Conservation (phyloP, 2,329 filamentous ascomycete genomes). For the Claviceps sorghi region DNA sequence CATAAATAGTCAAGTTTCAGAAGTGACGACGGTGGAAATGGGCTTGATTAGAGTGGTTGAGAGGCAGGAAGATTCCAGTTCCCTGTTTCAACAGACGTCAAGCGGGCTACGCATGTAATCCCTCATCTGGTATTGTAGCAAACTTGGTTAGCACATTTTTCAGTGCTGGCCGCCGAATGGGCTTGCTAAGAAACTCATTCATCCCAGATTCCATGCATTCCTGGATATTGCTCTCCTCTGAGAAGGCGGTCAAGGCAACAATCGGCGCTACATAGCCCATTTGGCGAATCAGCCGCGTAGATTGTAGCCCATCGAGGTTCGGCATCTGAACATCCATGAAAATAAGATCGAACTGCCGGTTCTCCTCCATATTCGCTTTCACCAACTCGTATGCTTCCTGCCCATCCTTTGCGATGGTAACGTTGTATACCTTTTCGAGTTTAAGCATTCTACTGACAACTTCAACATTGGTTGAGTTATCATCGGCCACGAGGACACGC, state of each 20-base stretch:
- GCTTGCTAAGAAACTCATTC: slow-evolving; percentile 71
- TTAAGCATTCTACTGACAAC: slow-evolving; percentile 51
- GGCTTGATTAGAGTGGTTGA: no score
- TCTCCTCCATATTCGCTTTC: slow-evolving; percentile 62
- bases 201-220: slow-evolving; percentile 82
- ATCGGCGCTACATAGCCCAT: slow-evolving; percentile 82
- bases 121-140: slow-evolving; percentile 63
- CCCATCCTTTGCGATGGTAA: slow-evolving; percentile 73
- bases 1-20: not conserved
- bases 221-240: slow-evolving; percentile 77
- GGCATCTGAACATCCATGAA: slow-evolving; percentile 98
- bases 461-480: slow-evolving; percentile 44
- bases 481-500: slow-evolving; percentile 72
- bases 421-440: slow-evolving; percentile 69
- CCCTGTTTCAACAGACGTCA: not conserved
- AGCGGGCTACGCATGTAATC: slow-evolving; percentile 6
- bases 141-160: slow-evolving; percentile 80
- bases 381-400: slow-evolving; percentile 82
- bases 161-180: slow-evolving; percentile 67
- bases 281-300: slow-evolving; percentile 68
- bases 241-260: slow-evolving; percentile 79
- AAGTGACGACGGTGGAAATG: not conserved
- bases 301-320: slow-evolving; percentile 77
- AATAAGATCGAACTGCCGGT: slow-evolving; percentile 66
- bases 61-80: not conserved